Percentiles rank a stretch among this genome's conserved stretches.
These are phyloP conservation scores for Alnus rubra DNA, from an alignment of 306 rosid species.

Conservation along the genomic window DNA sequence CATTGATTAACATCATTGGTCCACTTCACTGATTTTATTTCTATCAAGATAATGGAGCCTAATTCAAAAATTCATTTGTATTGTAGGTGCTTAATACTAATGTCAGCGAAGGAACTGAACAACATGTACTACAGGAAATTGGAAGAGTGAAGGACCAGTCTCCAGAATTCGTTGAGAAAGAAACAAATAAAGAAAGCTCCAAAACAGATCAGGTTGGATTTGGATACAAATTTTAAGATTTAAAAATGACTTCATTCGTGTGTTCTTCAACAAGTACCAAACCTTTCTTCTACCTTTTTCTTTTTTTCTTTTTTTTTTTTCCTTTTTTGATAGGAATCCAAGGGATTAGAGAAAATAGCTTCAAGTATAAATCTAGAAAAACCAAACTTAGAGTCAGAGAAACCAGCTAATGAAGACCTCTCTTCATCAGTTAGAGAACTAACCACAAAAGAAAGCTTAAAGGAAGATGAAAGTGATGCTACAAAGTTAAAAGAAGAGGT, in stretches of 20 bases:
- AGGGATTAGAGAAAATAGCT: conserved; percentile 3
- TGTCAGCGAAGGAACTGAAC: conserved; percentile 15
- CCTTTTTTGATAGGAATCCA: conserved; percentile 9
- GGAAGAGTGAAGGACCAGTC: conserved; percentile 9
- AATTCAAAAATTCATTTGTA: background rate
- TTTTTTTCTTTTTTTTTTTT: background rate
- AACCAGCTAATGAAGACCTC: conserved; percentile 19
- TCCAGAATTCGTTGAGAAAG: conserved; percentile 5
- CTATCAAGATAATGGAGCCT: background rate
- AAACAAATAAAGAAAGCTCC: conserved; percentile 8
- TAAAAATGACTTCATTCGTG: background rate
- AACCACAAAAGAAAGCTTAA: conserved; percentile 9
- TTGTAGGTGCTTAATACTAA: conserved; percentile 26
- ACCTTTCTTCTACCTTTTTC: too few relatives aligned
- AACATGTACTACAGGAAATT: conserved; percentile 6
- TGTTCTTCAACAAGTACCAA: background rate
- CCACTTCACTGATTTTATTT: conserved; percentile 1
- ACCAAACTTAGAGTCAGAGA: conserved; percentile 15
- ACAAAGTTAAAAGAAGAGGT: conserved; percentile 26
- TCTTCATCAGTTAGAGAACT: conserved; percentile 12
- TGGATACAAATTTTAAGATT: background rate
- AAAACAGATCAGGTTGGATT: conserved; percentile 28
- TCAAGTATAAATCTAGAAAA: conserved; percentile 12
- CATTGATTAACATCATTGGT: too few relatives aligned
- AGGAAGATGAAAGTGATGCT: conserved; percentile 7